A percentile compares a stretch with the other conserved stretches of the same genome.
These are phyloP conservation scores for Paxillus involutus DNA, from an alignment of 768 basidiomycete species.

Conservation along the genomic window DNA sequence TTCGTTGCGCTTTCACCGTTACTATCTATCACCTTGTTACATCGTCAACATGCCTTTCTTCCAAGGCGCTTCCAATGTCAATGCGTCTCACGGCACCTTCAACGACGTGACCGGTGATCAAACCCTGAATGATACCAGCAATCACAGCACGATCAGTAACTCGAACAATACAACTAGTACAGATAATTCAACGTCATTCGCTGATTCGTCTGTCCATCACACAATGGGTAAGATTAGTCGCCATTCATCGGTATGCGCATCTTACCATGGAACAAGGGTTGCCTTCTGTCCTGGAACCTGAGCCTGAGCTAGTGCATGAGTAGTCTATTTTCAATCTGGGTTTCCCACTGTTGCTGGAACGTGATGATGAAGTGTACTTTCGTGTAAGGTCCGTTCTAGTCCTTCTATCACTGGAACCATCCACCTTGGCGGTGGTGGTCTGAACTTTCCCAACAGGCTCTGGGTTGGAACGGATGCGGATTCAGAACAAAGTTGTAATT, in stretches of 20 bases:
- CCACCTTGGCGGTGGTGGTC: neutral
- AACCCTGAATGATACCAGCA: slow-evolving; percentile 16
- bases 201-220: slow-evolving; percentile 25
- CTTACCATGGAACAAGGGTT: neutral
- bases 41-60: slow-evolving; percentile 22
- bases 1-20: no score
- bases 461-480: neutral
- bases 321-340: neutral
- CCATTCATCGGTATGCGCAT: neutral
- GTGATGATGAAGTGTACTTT: neutral
- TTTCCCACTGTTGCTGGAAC: neutral
- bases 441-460: neutral
- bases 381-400: neutral
- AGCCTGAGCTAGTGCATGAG: slow-evolving; percentile 3
- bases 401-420: neutral
- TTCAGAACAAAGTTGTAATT: no score
- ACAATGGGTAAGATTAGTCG: slow-evolving; percentile 15
- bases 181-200: slow-evolving; percentile 12
- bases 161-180: slow-evolving; percentile 20
- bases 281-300: neutral
- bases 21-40: neutral
- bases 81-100: slow-evolving; percentile 16
- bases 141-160: slow-evolving; percentile 9
- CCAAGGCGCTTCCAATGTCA: slow-evolving; percentile 16
- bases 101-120: slow-evolving; percentile 23